A percentile compares a stretch with the other conserved stretches of the same genome.
phyloP scores from a whole-genome alignment of 1,284 basidiomycete genomes.

The Ceratobasidium sp. region DNA sequence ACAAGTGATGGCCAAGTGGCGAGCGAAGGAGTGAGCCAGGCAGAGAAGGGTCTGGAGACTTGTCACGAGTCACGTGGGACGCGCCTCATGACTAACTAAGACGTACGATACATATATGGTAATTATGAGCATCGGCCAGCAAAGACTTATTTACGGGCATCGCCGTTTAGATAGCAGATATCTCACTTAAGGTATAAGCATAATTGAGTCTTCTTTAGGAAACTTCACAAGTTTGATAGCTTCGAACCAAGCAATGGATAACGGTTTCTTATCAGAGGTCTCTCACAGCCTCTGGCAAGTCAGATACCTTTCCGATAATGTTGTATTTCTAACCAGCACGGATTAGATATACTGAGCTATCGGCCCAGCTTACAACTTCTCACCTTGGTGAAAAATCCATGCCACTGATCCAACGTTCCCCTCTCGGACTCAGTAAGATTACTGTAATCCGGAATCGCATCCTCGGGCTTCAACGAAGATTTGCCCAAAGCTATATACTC shows the following conservation, averaged over 20 bases:
- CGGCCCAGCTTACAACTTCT: not conserved
- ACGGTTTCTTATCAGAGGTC: not conserved
- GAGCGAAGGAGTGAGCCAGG: not conserved
- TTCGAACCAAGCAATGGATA: too few relatives aligned
- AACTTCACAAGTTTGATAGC: too few relatives aligned
- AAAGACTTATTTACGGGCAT: too few relatives aligned
- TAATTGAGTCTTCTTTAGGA: too few relatives aligned
- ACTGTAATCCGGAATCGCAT: slow-evolving; percentile 32
- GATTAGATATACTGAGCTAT: too few relatives aligned
- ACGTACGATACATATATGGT: too few relatives aligned
- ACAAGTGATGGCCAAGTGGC: not conserved
- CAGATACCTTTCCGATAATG: slow-evolving; percentile 31
- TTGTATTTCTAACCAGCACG: slow-evolving; percentile 43
- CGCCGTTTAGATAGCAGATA: too few relatives aligned
- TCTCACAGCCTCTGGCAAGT: slow-evolving; percentile 42
- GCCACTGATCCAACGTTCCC: slow-evolving; percentile 36
- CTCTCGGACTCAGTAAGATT: slow-evolving; percentile 14
- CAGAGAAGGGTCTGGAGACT: slow-evolving; percentile 9
- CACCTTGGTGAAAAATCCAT: slow-evolving; percentile 44
- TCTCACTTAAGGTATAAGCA: too few relatives aligned
- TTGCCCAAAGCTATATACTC: slow-evolving; percentile 31
- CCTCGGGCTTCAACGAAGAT: slow-evolving; percentile 38
- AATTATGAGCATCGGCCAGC: too few relatives aligned
- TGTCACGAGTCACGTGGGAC: slow-evolving; percentile 37
- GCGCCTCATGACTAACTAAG: slow-evolving; percentile 28